phyloP scores from a whole-genome alignment of 805 yeast genomes.

The Saccharomycopsis schoenii region DNA sequence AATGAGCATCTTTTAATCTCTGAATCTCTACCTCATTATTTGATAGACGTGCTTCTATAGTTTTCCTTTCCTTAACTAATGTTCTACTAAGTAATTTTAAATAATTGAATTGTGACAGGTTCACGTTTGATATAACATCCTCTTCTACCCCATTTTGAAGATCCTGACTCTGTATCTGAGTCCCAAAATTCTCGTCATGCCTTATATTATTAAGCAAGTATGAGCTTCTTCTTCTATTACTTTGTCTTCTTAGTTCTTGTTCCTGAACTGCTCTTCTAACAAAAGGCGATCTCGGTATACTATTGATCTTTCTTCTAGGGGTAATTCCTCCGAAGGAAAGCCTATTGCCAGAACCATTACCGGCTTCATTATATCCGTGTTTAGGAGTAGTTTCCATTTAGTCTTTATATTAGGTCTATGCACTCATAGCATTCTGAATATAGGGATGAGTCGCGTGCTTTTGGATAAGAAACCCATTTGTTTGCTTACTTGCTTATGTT shows the following conservation, averaged over 20 bases:
- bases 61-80: constrained; percentile 10
- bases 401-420: neutral
- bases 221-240: neutral
- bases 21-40: neutral
- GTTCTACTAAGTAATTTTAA: constrained; percentile 9
- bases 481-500: too few species aligned
- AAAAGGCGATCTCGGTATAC: constrained; percentile 9
- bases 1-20: constrained; percentile 3
- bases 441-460: too few species aligned
- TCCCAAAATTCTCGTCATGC: neutral
- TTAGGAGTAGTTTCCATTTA: neutral
- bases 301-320: neutral
- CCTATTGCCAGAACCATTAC: neutral
- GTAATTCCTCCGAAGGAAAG: neutral
- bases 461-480: too few species aligned
- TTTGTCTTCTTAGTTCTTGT: neutral
- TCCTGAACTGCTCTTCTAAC: constrained; percentile 6
- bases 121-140: neutral
- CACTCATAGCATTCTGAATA: too few species aligned
- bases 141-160: neutral
- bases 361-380: neutral
- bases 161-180: too few species aligned
- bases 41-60: neutral
- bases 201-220: neutral
- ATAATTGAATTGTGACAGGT: constrained; percentile 9